Conservation (phyloP, 352 stramenopile species). For the Phytophthora meadii region DNA sequence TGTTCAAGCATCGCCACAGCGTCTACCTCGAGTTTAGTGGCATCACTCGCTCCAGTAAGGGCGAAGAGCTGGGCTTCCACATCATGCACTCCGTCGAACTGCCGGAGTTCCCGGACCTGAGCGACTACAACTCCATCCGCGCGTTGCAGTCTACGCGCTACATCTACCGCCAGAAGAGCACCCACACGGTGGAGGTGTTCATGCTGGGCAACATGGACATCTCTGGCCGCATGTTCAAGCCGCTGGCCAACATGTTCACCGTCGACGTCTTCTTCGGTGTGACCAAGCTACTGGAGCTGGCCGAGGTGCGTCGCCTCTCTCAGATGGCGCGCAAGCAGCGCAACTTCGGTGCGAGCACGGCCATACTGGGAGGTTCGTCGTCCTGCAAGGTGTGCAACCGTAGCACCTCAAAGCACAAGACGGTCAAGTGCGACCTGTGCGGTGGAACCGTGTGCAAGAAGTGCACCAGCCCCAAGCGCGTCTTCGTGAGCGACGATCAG, state of each 20-base stretch:
- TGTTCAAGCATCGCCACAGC: constrained; percentile 65
- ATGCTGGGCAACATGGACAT: constrained; percentile 66
- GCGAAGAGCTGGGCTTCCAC: constrained; percentile 68
- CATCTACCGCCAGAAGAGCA: constrained; percentile 63
- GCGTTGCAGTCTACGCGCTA: constrained; percentile 59
- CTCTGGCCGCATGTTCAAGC: constrained; percentile 45
- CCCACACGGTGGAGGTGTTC: constrained; percentile 64
- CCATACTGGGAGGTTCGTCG: constrained; percentile 22
- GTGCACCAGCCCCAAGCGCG: constrained; percentile 48
- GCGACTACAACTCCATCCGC: constrained; percentile 59
- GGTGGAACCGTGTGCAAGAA: constrained; percentile 54
- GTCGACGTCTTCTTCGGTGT: constrained; percentile 55
- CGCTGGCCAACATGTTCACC: constrained; percentile 51
- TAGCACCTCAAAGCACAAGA: constrained; percentile 40
- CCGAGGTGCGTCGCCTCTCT: constrained; percentile 62
- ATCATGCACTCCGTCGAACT: constrained; percentile 77
- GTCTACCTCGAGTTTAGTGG: constrained; percentile 68
- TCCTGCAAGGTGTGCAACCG: constrained; percentile 47
- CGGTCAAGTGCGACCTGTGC: constrained; percentile 57
- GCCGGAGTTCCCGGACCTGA: constrained; percentile 58
- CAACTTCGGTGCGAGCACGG: constrained; percentile 23
- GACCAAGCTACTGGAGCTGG: constrained; percentile 52
- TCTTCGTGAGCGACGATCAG: constrained; percentile 52
- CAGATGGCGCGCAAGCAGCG: constrained; percentile 54
- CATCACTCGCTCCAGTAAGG: constrained; percentile 43